Percentiles rank a stretch among this genome's conserved stretches.
Evolutionary conservation across 1,284 basidiomycete species (phyloP).

Genomic region (Cystobasidiaceae sp.): DNA sequence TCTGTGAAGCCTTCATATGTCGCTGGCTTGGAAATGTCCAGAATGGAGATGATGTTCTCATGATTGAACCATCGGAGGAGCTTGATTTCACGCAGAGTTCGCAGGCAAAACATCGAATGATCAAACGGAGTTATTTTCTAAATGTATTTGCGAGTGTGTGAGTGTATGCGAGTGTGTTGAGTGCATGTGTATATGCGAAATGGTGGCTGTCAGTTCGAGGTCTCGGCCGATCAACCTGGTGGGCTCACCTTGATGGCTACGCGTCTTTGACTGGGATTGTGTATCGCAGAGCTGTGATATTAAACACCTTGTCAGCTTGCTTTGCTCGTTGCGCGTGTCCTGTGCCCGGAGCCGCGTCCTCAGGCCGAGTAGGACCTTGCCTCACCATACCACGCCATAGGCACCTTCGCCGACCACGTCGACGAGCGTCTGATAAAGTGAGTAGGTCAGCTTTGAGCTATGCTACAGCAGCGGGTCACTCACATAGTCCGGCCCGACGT

Average conservation of each 20-base stretch:
- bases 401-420: slow-evolving; percentile 88
- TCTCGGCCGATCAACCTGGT: too few species aligned
- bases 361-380: not conserved
- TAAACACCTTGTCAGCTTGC: not conserved
- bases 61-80: slow-evolving; percentile 88
- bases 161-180: too few species aligned
- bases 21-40: slow-evolving; percentile 87
- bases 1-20: slow-evolving; percentile 89
- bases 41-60: slow-evolving; percentile 92
- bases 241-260: slow-evolving; percentile 42
- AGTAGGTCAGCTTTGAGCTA: too few species aligned
- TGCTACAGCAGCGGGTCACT: too few species aligned
- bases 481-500: slow-evolving; percentile 40
- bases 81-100: slow-evolving; percentile 80
- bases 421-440: slow-evolving; percentile 50
- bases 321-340: not conserved
- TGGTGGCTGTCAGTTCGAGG: too few species aligned
- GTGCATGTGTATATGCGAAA: too few species aligned
- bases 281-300: slow-evolving; percentile 36
- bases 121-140: slow-evolving; percentile 81
- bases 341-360: not conserved
- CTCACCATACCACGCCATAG: slow-evolving; percentile 67
- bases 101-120: slow-evolving; percentile 51
- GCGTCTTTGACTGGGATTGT: slow-evolving; percentile 37
- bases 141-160: too few species aligned